A percentile compares a stretch with the other conserved stretches of the same genome.
Evolutionary conservation across 441 rosid genomes (phyloP).

Genomic region (Populus hybrid): DNA sequence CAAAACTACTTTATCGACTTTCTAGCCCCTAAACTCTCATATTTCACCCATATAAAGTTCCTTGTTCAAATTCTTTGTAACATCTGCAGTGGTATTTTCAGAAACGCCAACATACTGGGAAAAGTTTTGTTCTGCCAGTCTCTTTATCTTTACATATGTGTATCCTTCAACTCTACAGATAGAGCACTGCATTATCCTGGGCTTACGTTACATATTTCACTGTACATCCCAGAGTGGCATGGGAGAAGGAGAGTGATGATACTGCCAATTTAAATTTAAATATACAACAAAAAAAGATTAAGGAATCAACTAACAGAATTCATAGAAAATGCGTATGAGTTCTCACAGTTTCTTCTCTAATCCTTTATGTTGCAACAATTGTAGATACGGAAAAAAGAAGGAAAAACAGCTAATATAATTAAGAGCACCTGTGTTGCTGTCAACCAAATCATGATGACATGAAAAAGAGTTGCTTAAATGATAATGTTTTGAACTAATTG

Average conservation of each 20-base stretch:
- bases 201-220: background rate
- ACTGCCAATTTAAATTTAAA: background rate
- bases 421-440: constrained; percentile 31
- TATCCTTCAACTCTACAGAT: background rate
- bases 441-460: constrained; percentile 20
- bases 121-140: background rate
- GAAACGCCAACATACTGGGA: too few species aligned
- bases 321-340: background rate
- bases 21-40: background rate
- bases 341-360: constrained; percentile 11
- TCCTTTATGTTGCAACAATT: background rate
- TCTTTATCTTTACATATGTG: background rate
- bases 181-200: background rate
- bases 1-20: background rate
- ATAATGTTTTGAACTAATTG: constrained; percentile 22
- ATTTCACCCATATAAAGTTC: background rate
- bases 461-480: constrained; percentile 13
- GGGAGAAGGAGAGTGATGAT: background rate
- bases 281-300: background rate
- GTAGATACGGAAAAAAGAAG: background rate
- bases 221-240: background rate
- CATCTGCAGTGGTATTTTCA: background rate
- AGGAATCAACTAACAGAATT: background rate
- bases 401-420: constrained; percentile 1
- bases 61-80: background rate